phyloP scores from a whole-genome alignment of 805 yeast species.

The Spathaspora hagerdaliae region DNA sequence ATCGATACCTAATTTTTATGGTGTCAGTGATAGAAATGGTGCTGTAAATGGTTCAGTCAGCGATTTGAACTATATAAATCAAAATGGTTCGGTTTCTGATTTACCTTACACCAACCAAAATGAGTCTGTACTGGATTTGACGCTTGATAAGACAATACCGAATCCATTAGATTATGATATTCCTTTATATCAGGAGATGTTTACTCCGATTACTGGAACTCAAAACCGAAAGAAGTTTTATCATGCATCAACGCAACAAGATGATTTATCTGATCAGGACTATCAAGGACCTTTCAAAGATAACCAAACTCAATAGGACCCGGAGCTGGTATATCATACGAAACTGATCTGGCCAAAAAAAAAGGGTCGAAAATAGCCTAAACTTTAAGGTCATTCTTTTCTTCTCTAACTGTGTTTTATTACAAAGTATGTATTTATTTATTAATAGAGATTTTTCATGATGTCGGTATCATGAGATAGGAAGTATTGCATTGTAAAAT shows the following conservation, averaged over 20 bases:
- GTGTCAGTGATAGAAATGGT: background rate
- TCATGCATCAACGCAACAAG: background rate
- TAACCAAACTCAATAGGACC: no score
- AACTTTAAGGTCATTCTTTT: no score
- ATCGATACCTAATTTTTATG: conserved; percentile 9
- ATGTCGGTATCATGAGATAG: background rate
- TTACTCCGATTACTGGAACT: conserved; percentile 2
- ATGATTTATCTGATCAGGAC: no score
- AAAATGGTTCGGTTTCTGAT: conserved; percentile 2
- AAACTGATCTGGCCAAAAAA: no score
- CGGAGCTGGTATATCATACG: no score
- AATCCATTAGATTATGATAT: conserved; percentile 6
- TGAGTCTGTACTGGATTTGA: conserved; percentile 3
- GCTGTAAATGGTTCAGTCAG: background rate
- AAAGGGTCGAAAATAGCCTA: no score
- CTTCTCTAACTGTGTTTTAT: background rate
- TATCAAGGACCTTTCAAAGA: no score
- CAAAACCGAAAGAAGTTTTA: background rate
- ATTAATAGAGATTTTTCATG: background rate
- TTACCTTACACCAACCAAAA: background rate
- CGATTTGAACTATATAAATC: background rate
- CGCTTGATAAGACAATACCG: conserved; percentile 1
- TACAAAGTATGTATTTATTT: background rate
- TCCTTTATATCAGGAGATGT: conserved; percentile 7
- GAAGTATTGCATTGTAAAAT: background rate